Evolutionary conservation across 1,284 basidiomycete genomes (phyloP), one percentile per base, ranked within the genome.

Genomic region (Singerocomus inundabilis): DNA sequence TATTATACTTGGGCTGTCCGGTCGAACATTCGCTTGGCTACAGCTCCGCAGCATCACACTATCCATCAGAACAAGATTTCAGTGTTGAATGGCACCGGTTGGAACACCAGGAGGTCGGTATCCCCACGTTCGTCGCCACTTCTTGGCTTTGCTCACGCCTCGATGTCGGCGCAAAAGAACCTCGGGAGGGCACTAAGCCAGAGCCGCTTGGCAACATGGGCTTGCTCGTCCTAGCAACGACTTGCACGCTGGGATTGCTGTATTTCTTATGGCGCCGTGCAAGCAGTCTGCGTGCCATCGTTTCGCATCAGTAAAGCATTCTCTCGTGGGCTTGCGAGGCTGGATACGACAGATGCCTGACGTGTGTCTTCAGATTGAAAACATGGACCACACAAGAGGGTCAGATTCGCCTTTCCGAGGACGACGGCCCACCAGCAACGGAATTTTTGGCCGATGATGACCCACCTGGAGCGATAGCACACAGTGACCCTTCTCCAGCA

Each of bases 201-300:
- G 76, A 87, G 56, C 86, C 86, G 9, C 72, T 86, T 48, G 77
- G 77, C 44, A 81, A 76, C 57, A 71, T 77, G 49, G 70, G 78
- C 15, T 53, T 84, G 51, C 66, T 87, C 11, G 67, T 82, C 48
- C 70, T 88, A 7, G 72, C 82, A 53, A 86, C 83, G 21, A 77
- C 77, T 6, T 84, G 80, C 60, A 79, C 78, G 3, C 62, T 83
- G 5, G 83, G 81, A 53, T 63, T 72, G 4, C 60, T 89, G 5
- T 88, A 85, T 59, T 53, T 89, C 25, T 66, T 89, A 1, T 88
- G 83, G 84, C 72, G 82, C 51, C 71, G 81, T 21, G 81, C 84
- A 7, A 77, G 81, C 51, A 64, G 71, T 1, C 54, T 89, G 33
- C 74, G 81, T 28, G 70, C 73, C 0, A 79, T 84, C 3, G 84